Percentiles rank a stretch among this genome's conserved stretches.
Evolutionary conservation across 768 basidiomycete genomes (phyloP).

Genomic region (Boletus rex-veris): DNA sequence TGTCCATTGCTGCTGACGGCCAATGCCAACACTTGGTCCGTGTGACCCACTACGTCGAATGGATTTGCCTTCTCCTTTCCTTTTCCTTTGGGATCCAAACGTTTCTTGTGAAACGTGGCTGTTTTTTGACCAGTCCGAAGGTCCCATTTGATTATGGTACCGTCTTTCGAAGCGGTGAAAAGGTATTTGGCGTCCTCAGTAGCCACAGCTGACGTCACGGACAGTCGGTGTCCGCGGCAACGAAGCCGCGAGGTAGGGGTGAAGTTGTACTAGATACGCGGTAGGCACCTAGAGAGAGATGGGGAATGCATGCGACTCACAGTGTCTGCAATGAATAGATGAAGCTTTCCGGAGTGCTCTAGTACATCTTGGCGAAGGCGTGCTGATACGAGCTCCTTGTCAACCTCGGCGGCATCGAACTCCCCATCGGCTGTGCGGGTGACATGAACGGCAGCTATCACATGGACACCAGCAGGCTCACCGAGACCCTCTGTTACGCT

Average conservation of each 20-base stretch:
- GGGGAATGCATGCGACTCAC: conserved; percentile 39
- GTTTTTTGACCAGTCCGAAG: conserved; percentile 59
- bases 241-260: conserved; percentile 42
- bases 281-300: background rate
- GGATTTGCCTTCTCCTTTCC: conserved; percentile 55
- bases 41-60: conserved; percentile 65
- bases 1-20: conserved; percentile 84
- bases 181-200: conserved; percentile 70
- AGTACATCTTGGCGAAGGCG: conserved; percentile 90
- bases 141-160: conserved; percentile 84
- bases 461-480: conserved; percentile 31
- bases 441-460: background rate
- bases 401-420: conserved; percentile 93
- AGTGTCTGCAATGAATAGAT: conserved; percentile 72
- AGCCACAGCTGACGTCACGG: conserved; percentile 78
- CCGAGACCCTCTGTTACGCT: conserved; percentile 74
- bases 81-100: conserved; percentile 46
- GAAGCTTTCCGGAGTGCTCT: conserved; percentile 84
- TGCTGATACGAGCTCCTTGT: conserved; percentile 87
- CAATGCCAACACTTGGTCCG: conserved; percentile 78
- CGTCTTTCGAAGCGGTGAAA: conserved; percentile 92
- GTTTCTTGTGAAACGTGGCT: conserved; percentile 57
- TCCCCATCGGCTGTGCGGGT: conserved; percentile 65
- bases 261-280: conserved; percentile 53
- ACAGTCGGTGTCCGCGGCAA: conserved; percentile 70